Evolutionary conservation across 345 rosid species (phyloP).

Genomic region (Ceriops decandra): DNA sequence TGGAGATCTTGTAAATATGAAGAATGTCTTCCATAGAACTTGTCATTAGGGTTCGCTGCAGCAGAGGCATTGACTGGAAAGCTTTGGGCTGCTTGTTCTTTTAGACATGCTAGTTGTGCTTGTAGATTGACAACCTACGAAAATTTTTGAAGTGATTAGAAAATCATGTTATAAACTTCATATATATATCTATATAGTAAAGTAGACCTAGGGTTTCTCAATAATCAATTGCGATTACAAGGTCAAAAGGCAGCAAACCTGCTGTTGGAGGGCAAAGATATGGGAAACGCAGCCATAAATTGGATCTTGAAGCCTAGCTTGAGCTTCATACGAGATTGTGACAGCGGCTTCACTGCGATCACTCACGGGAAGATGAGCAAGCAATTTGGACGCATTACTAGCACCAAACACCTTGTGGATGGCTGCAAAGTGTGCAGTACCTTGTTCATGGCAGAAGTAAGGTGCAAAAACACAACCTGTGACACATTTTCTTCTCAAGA

Average conservation of each 20-base stretch:
- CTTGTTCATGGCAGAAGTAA: constrained; percentile 91
- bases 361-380: constrained; percentile 62
- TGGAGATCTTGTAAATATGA: constrained; percentile 48
- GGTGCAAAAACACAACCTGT: constrained; percentile 95
- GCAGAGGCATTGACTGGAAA: constrained; percentile 39
- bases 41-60: constrained; percentile 55
- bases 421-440: constrained; percentile 84
- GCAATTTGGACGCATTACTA: constrained; percentile 85
- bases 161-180: not conserved
- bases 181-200: not conserved
- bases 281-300: constrained; percentile 94
- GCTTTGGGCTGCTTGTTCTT: constrained; percentile 71
- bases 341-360: constrained; percentile 89
- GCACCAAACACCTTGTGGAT: constrained; percentile 97
- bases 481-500: constrained; percentile 86
- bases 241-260: constrained; percentile 36
- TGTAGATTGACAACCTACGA: constrained; percentile 82
- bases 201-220: constrained; percentile 26
- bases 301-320: constrained; percentile 93
- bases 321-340: constrained; percentile 95
- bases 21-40: constrained; percentile 36
- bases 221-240: not conserved
- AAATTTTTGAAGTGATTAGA: constrained; percentile 12
- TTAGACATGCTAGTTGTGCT: constrained; percentile 73
- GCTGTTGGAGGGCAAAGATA: constrained; percentile 91